A percentile compares a stretch with the other conserved stretches of the same genome.
Evolutionary conservation across 495 filamentous ascomycete genomes (phyloP).

Genomic region (Elasticomyces elasticus): DNA sequence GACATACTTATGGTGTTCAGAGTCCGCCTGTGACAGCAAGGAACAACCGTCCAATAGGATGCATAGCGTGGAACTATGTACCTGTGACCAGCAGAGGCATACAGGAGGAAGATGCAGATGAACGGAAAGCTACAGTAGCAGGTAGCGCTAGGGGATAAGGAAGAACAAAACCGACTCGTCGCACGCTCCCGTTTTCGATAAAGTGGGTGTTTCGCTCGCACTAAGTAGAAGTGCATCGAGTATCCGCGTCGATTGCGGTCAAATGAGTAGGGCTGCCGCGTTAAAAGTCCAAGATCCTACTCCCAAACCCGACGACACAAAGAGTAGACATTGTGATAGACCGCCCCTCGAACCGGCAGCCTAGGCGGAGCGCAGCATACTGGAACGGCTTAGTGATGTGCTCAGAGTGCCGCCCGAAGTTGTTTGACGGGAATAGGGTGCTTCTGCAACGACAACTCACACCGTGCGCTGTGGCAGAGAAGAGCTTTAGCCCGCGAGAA

Average conservation of each 20-base stretch:
- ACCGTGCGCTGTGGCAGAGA: too few species aligned
- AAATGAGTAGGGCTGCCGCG: conserved; percentile 2
- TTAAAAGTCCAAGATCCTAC: not conserved
- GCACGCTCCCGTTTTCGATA: conserved; percentile 4
- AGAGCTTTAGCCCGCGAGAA: too few species aligned
- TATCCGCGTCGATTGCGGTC: conserved; percentile 12
- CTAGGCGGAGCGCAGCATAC: not conserved
- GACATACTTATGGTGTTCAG: too few species aligned
- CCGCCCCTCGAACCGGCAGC: not conserved
- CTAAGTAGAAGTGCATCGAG: not conserved
- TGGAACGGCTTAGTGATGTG: conserved; percentile 2
- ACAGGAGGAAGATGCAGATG: conserved; percentile 6
- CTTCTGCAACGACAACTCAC: too few species aligned
- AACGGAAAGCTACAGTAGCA: not conserved
- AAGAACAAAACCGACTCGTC: conserved; percentile 3
- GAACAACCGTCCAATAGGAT: too few species aligned
- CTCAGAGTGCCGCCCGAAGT: conserved; percentile 6
- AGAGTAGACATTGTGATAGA: not conserved
- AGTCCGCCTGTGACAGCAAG: too few species aligned
- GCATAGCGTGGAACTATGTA: not conserved
- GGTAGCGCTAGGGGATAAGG: not conserved
- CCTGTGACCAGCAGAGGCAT: conserved; percentile 12
- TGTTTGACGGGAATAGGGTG: not conserved
- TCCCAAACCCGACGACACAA: not conserved
- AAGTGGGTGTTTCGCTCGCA: conserved; percentile 11